Conservation (phyloP, 306 rosid species). For the Begonia peltatifolia region DNA sequence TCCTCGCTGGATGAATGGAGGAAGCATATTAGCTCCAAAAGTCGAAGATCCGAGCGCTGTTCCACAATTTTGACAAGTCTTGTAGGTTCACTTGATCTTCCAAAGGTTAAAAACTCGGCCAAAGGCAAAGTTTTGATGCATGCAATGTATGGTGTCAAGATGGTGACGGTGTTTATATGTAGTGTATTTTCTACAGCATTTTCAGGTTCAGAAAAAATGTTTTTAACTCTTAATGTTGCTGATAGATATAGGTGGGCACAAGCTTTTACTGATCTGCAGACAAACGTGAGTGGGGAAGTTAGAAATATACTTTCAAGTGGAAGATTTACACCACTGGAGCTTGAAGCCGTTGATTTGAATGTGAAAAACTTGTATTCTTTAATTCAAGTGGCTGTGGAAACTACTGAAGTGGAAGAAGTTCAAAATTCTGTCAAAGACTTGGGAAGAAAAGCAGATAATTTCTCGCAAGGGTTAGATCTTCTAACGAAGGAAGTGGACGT, state of each 20-base stretch:
- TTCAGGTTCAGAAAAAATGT: conserved; percentile 38
- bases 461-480: conserved; percentile 57
- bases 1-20: conserved; percentile 63
- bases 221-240: conserved; percentile 29
- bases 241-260: conserved; percentile 51
- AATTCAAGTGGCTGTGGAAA: conserved; percentile 29
- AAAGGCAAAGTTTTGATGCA: conserved; percentile 76
- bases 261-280: conserved; percentile 42
- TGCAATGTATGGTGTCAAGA: conserved; percentile 74
- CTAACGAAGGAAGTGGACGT: conserved; percentile 58
- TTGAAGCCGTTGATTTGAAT: conserved; percentile 41
- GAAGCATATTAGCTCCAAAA: conserved; percentile 28
- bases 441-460: conserved; percentile 22
- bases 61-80: conserved; percentile 40
- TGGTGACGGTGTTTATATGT: conserved; percentile 52
- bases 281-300: conserved; percentile 49
- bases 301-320: conserved; percentile 26
- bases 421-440: conserved; percentile 28
- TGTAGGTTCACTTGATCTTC: conserved; percentile 48
- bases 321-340: conserved; percentile 33
- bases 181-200: conserved; percentile 49
- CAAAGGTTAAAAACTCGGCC: conserved; percentile 70
- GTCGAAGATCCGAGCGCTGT: conserved; percentile 42
- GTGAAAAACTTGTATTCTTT: conserved; percentile 44
- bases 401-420: conserved; percentile 14